A percentile compares a stretch with the other conserved stretches of the same genome.
phyloP scores from a whole-genome alignment of 345 rosid species.

The Sisymbrium irio region DNA sequence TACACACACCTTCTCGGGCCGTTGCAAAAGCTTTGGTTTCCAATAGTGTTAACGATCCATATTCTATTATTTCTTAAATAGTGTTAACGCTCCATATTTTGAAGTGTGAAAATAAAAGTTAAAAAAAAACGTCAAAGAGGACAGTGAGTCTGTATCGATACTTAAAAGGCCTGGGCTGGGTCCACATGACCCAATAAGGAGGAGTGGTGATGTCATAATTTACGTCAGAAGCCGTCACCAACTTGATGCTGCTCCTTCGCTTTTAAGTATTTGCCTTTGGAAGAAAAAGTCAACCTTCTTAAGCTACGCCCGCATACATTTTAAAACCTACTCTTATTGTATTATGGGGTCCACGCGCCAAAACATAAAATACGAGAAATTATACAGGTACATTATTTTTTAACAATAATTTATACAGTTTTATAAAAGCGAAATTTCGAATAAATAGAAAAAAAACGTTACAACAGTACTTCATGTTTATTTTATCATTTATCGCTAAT shows the following conservation, averaged over 20 bases:
- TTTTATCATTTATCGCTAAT: background rate
- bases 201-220: conserved; percentile 18
- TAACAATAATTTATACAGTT: background rate
- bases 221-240: conserved; percentile 46
- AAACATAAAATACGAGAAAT: background rate
- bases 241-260: conserved; percentile 41
- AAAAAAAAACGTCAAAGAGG: background rate
- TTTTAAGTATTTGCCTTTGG: conserved; percentile 50
- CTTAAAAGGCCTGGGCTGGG: conserved; percentile 26
- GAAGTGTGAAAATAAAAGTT: too few species aligned
- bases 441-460: background rate
- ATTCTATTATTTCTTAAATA: too few species aligned
- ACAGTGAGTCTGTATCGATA: conserved; percentile 8
- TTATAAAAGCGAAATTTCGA: background rate
- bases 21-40: too few species aligned
- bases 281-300: conserved; percentile 51
- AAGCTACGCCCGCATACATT: conserved; percentile 30
- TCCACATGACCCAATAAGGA: conserved; percentile 31
- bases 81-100: too few species aligned
- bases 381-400: background rate
- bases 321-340: conserved; percentile 16
- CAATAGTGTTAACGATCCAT: too few species aligned
- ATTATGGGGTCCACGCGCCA: conserved; percentile 55
- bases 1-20: too few species aligned
- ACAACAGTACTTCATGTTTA: background rate